Conservation (phyloP, 495 filamentous ascomycete genomes). For the Halenospora varia region DNA sequence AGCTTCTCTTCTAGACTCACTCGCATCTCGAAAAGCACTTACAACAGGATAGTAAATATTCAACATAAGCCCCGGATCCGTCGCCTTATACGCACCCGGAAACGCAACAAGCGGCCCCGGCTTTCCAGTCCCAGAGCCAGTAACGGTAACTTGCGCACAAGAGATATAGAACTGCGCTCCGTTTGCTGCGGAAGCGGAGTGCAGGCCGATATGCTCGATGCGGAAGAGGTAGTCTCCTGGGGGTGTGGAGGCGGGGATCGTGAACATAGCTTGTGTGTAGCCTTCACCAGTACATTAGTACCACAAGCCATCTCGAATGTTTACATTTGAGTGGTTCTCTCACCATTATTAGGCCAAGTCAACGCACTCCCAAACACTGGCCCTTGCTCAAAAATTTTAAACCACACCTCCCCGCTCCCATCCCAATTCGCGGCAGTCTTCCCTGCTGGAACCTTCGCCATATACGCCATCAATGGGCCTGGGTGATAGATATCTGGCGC, state of each 20-base stretch:
- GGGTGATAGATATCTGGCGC: slow-evolving; percentile 57
- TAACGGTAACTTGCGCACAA: slow-evolving; percentile 58
- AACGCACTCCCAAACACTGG: slow-evolving; percentile 26
- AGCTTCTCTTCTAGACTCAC: no score
- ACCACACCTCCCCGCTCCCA: slow-evolving; percentile 51
- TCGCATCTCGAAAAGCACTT: no score
- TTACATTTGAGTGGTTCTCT: no score
- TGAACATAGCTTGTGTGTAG: not conserved
- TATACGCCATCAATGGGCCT: slow-evolving; percentile 52
- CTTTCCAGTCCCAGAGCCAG: slow-evolving; percentile 45
- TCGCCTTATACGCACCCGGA: slow-evolving; percentile 49
- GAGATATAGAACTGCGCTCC: slow-evolving; percentile 52
- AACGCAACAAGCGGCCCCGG: slow-evolving; percentile 46
- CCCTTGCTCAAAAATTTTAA: slow-evolving; percentile 43
- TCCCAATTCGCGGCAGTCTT: slow-evolving; percentile 38
- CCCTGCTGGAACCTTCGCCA: slow-evolving; percentile 50
- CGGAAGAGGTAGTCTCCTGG: slow-evolving; percentile 58
- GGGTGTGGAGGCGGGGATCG: slow-evolving; percentile 47
- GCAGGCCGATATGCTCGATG: slow-evolving; percentile 54
- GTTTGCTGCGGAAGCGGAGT: slow-evolving; percentile 42
- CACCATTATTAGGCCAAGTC: not conserved
- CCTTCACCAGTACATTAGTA: no score
- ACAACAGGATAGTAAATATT: slow-evolving; percentile 30
- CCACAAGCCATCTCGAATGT: no score
- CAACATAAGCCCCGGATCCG: slow-evolving; percentile 49